Conservation (phyloP, 208 protist genomes). For the Trichomonas tenax region DNA sequence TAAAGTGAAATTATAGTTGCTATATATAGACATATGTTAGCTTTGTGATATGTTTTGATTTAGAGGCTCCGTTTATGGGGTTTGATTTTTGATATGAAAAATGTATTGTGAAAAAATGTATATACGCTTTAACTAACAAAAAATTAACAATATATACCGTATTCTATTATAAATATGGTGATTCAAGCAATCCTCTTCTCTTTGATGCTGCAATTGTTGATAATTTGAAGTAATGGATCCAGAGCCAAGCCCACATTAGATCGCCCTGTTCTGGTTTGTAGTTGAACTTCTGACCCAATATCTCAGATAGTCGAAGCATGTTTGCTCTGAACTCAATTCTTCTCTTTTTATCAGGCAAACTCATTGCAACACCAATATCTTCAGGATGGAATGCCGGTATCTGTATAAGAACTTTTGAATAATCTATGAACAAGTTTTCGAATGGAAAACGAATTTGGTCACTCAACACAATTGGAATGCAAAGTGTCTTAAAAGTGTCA, state of each 20-base stretch:
- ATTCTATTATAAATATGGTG: no score
- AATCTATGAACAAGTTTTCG: background rate
- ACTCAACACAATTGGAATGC: background rate
- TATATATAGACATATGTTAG: no score
- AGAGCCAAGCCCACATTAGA: background rate
- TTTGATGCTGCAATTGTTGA: background rate
- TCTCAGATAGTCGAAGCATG: background rate
- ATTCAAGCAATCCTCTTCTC: background rate
- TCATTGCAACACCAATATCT: background rate
- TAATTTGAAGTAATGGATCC: background rate
- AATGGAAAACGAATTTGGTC: background rate
- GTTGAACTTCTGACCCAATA: background rate
- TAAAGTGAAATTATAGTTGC: no score
- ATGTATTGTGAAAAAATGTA: no score
- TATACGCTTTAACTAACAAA: no score
- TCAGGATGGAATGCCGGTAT: background rate
- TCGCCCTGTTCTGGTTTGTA: background rate
- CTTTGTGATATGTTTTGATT: no score
- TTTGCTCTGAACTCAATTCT: background rate
- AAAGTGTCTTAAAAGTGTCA: background rate
- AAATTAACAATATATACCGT: no score
- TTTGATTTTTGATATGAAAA: no score
- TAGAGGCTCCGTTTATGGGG: no score
- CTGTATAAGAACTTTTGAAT: background rate
- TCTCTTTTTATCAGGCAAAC: background rate